phyloP scores from a whole-genome alignment of 129 eudicot species.

The Mikania micrantha region DNA sequence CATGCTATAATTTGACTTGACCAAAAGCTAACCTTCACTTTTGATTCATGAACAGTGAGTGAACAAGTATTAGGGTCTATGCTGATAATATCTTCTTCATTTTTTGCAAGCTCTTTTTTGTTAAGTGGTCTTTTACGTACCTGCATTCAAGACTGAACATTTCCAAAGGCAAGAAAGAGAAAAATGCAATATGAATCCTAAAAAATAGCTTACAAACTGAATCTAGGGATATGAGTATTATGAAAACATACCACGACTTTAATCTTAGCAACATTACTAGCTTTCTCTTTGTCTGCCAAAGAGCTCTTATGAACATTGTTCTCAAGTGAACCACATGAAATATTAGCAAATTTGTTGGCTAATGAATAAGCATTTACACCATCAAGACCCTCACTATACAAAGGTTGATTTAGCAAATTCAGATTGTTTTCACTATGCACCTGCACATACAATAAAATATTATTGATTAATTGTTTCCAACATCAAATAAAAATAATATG shows the following conservation, averaged over 20 bases:
- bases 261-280: constrained; percentile 77
- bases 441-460: constrained; percentile 32
- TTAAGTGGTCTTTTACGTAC: constrained; percentile 75
- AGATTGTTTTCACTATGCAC: constrained; percentile 38
- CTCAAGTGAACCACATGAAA: constrained; percentile 37
- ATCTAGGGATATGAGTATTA: neutral
- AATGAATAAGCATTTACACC: constrained; percentile 42
- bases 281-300: constrained; percentile 66
- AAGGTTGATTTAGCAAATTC: constrained; percentile 42
- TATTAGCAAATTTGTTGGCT: constrained; percentile 45
- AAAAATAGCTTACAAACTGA: neutral
- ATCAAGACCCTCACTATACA: constrained; percentile 46
- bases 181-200: neutral
- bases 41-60: constrained; percentile 59
- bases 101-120: constrained; percentile 53
- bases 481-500: neutral
- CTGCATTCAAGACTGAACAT: constrained; percentile 18
- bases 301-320: neutral
- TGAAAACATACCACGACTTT: constrained; percentile 77
- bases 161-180: neutral
- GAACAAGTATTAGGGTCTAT: constrained; percentile 37
- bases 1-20: neutral
- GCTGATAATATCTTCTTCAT: constrained; percentile 57
- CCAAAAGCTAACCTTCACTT: constrained; percentile 42
- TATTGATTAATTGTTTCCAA: neutral